Conservation (phyloP, 805 yeast genomes). For the Pichia eremophila region DNA sequence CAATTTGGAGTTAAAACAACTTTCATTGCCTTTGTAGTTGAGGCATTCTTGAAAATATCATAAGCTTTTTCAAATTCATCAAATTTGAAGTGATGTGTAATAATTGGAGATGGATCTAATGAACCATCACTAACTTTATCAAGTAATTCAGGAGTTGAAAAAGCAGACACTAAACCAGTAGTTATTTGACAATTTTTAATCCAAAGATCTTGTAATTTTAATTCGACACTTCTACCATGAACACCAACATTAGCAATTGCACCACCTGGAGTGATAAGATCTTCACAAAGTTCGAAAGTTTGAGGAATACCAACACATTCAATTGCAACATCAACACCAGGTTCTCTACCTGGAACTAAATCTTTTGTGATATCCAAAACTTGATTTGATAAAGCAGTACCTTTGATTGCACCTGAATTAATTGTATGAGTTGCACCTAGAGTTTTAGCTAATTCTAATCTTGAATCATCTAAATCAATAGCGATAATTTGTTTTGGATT, state of each 20-base stretch:
- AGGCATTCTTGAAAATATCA: conserved; percentile 45
- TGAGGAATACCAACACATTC: conserved; percentile 59
- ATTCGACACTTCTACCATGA: conserved; percentile 34
- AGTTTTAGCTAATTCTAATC: conserved; percentile 46
- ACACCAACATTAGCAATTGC: conserved; percentile 59
- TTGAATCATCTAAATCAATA: conserved; percentile 50
- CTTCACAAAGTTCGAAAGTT: conserved; percentile 52
- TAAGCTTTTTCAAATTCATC: conserved; percentile 51
- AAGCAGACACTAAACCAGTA: conserved; percentile 43
- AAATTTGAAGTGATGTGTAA: conserved; percentile 50
- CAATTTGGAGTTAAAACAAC: conserved; percentile 18
- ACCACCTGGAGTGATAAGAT: conserved; percentile 48
- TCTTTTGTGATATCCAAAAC: conserved; percentile 18
- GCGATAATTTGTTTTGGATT: conserved; percentile 50
- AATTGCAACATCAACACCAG: conserved; percentile 54
- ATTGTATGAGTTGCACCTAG: conserved; percentile 53
- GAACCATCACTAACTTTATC: conserved; percentile 27
- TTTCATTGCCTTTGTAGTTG: conserved; percentile 50
- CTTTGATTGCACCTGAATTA: conserved; percentile 40
- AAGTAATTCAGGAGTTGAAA: conserved; percentile 32
- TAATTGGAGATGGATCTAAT: conserved; percentile 42
- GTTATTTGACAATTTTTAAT: conserved; percentile 34
- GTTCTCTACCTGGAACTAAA: conserved; percentile 20
- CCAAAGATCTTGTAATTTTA: conserved; percentile 37
- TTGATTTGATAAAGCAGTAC: conserved; percentile 28